A percentile compares a stretch with the other conserved stretches of the same genome.
phyloP scores from a whole-genome alignment of 2,329 filamentous ascomycete genomes.

The Aspergillus proliferans region DNA sequence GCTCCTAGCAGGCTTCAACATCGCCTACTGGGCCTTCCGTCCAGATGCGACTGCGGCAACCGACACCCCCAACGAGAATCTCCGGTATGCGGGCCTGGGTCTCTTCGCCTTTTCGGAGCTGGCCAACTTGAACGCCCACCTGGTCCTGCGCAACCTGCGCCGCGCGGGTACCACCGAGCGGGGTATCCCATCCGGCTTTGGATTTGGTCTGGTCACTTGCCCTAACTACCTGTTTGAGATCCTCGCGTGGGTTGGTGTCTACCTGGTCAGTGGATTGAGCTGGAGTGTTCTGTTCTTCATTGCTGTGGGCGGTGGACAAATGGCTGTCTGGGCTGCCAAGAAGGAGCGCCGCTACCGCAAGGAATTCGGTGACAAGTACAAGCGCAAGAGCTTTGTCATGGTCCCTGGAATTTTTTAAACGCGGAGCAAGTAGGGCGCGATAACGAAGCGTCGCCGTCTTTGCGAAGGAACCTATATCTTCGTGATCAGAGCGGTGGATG shows the following conservation, averaged over 20 bases:
- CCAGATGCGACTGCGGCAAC: constrained; percentile 64
- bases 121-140: constrained; percentile 72
- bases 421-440: background rate
- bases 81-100: constrained; percentile 63
- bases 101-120: constrained; percentile 74
- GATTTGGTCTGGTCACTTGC: constrained; percentile 82
- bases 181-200: constrained; percentile 78
- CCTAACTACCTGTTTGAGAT: constrained; percentile 97
- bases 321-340: constrained; percentile 81
- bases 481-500: too few species aligned
- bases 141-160: constrained; percentile 70
- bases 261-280: constrained; percentile 67
- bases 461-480: too few species aligned
- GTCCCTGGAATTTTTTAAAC: constrained; percentile 67
- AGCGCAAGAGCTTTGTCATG: constrained; percentile 84
- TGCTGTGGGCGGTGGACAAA: constrained; percentile 64
- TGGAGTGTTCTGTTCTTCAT: constrained; percentile 74
- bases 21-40: constrained; percentile 78
- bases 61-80: constrained; percentile 39
- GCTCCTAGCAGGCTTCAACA: constrained; percentile 70
- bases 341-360: constrained; percentile 87
- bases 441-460: too few species aligned
- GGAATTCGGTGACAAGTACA: constrained; percentile 89
- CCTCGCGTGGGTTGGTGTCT: constrained; percentile 77
- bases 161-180: constrained; percentile 74